Evolutionary conservation across 495 filamentous ascomycete species (phyloP).

Genomic region (Aspergillus bridgeri): DNA sequence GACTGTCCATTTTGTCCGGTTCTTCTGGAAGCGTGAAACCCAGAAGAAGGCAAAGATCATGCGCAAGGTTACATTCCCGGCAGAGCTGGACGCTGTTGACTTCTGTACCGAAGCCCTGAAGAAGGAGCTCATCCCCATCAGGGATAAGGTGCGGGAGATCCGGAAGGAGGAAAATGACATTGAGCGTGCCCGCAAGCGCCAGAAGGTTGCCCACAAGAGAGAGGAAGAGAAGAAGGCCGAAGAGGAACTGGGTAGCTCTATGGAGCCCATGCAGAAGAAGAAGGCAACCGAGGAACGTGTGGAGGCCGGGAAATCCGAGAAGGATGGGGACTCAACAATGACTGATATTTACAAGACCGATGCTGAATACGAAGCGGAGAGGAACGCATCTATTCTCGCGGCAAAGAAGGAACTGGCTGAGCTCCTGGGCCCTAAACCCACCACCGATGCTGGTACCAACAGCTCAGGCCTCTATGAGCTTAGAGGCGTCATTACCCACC

Average conservation of each 20-base stretch:
- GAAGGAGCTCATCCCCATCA: conserved; percentile 78
- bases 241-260: conserved; percentile 24
- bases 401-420: conserved; percentile 81
- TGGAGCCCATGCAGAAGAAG: conserved; percentile 50
- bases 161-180: conserved; percentile 92
- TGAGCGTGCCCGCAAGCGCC: conserved; percentile 65
- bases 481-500: conserved; percentile 93
- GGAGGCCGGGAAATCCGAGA: conserved; percentile 39
- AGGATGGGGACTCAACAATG: conserved; percentile 69
- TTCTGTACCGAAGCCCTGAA: conserved; percentile 90
- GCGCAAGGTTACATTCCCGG: conserved; percentile 95
- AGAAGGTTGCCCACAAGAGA: conserved; percentile 20
- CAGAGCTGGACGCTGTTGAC: conserved; percentile 88
- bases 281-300: conserved; percentile 51
- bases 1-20: conserved; percentile 95
- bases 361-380: conserved; percentile 84
- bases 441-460: conserved; percentile 77
- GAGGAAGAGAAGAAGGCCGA: conserved; percentile 52
- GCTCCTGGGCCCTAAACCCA: conserved; percentile 66
- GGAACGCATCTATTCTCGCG: conserved; percentile 62
- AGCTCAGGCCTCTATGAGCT: conserved; percentile 93
- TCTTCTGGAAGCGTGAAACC: conserved; percentile 92
- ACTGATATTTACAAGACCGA: conserved; percentile 82
- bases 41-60: conserved; percentile 99
- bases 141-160: conserved; percentile 93